Conservation (phyloP, 768 basidiomycete genomes). For the Basidioascus undulatus region DNA sequence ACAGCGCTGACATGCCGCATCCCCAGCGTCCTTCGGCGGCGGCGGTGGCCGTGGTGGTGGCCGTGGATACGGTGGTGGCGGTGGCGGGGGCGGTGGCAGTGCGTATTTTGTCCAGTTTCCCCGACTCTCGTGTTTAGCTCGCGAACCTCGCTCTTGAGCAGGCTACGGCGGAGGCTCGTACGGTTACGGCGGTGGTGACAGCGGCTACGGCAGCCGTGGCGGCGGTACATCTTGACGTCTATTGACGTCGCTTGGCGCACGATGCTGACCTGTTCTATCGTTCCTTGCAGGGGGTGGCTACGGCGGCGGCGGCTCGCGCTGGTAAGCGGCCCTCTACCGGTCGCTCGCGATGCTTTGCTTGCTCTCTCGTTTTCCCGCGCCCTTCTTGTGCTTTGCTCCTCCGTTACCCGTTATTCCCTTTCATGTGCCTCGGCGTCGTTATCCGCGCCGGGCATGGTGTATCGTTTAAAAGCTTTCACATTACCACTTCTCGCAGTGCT, state of each 20-base stretch:
- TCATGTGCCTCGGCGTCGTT: too few species aligned
- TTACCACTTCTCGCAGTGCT: too few species aligned
- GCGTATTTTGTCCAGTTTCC: constrained; percentile 3
- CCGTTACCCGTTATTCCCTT: not conserved
- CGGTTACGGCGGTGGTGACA: constrained; percentile 12
- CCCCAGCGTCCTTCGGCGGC: not conserved
- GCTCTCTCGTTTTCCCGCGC: too few species aligned
- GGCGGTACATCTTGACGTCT: too few species aligned
- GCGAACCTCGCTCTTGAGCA: too few species aligned
- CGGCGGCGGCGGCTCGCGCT: constrained; percentile 9
- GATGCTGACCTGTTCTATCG: too few species aligned
- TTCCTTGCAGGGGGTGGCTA: too few species aligned
- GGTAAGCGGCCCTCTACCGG: not conserved
- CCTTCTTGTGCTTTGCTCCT: not conserved
- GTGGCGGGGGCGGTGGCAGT: constrained; percentile 16
- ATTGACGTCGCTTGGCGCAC: too few species aligned
- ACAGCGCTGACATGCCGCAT: constrained; percentile 26
- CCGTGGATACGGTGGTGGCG: constrained; percentile 14
- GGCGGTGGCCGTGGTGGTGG: constrained; percentile 9
- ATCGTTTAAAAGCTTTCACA: not conserved
- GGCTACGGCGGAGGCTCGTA: too few species aligned
- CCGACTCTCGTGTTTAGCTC: constrained; percentile 3
- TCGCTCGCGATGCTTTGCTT: too few species aligned
- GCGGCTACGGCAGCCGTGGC: not conserved
- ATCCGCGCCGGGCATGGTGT: too few species aligned